Base-by-base conservation (phyloP, 148 eudicot species). In the Cornus controversa region DNA sequence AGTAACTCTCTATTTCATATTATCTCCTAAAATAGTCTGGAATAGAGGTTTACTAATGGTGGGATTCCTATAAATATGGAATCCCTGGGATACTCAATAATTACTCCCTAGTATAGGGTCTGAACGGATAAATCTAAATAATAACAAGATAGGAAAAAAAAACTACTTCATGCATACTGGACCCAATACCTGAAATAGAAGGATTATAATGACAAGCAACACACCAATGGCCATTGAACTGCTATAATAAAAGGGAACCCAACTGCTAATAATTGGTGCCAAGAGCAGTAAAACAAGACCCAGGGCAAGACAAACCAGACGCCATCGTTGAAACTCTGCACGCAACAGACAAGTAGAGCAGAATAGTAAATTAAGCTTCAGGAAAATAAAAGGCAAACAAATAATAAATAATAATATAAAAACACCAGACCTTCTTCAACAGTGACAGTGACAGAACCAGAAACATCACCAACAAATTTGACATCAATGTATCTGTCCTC, bases 211-310 rank as follows among this genome's bases (percentile, higher is more conserved):
- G 76, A 96, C 99, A 72, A 93, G 92, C 11, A 92, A 84, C 70
- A 96, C 85, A 71, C 99, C 99, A 31, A 91, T 87, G 25, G 88
- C 90, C 99, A 96, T 96, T 28, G 98, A 91, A 76, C 97, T 93
- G 83, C 97, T 89, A 71, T 96, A 96, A 82, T 96, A 96, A 84
- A 96, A 96, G 36, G 97, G 99, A 78, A 93, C 98, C 93, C 94
- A 96, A 78, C 86, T 79, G 88, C 97, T 91, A 71, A 91, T 90
- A 80, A 90, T 76, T n/a, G 99, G 98, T 77, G 98, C 98, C 84
- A 86, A 74, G 47, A 96, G 76, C 85, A 91, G 79, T 34, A 91
- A 58, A 60, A 87, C 37, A 62, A 96, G 66, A 75, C 99, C 99
- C 73, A 88, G 0, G 24, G 80, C 89, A 78, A 96, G 93, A 78